Evolutionary conservation across 306 rosid species (phyloP).

Genomic region (Rubus idaeus): DNA sequence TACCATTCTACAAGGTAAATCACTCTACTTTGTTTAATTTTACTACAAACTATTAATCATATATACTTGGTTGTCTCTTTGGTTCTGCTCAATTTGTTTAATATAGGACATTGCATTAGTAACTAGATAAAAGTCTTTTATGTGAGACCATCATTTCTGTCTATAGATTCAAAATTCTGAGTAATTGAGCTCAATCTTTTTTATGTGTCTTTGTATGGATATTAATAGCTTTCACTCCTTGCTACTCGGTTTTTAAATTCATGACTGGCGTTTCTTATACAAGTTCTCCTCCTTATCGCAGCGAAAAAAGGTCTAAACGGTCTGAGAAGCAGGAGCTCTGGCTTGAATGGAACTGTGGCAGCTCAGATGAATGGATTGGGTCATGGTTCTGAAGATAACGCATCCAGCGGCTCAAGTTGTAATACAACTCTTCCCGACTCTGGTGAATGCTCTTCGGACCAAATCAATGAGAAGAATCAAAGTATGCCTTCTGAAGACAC

Average conservation of each 20-base stretch:
- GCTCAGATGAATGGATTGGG: slow-evolving; percentile 29
- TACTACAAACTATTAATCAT: background rate
- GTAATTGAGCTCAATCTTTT: background rate
- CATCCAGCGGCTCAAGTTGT: slow-evolving; percentile 24
- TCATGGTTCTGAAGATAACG: slow-evolving; percentile 32
- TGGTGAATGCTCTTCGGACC: slow-evolving; percentile 36
- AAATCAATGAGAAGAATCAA: slow-evolving; percentile 32
- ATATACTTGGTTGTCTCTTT: background rate
- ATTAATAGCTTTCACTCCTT: background rate
- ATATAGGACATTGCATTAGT: background rate
- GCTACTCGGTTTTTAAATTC: background rate
- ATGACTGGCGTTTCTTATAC: slow-evolving; percentile 8
- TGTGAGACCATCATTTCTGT: background rate
- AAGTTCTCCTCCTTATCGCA: slow-evolving; percentile 35
- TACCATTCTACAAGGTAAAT: slow-evolving; percentile 68
- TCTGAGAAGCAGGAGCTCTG: slow-evolving; percentile 29
- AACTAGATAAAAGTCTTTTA: background rate
- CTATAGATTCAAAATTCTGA: background rate
- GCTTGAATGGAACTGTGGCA: slow-evolving; percentile 38
- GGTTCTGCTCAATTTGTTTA: slow-evolving; percentile 5
- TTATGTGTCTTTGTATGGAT: background rate
- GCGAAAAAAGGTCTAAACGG: slow-evolving; percentile 53
- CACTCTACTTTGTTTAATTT: background rate
- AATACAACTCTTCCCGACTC: slow-evolving; percentile 41
- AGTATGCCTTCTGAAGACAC: background rate